Conservation (phyloP, 768 basidiomycete genomes). For the Tulasnella sp. region DNA sequence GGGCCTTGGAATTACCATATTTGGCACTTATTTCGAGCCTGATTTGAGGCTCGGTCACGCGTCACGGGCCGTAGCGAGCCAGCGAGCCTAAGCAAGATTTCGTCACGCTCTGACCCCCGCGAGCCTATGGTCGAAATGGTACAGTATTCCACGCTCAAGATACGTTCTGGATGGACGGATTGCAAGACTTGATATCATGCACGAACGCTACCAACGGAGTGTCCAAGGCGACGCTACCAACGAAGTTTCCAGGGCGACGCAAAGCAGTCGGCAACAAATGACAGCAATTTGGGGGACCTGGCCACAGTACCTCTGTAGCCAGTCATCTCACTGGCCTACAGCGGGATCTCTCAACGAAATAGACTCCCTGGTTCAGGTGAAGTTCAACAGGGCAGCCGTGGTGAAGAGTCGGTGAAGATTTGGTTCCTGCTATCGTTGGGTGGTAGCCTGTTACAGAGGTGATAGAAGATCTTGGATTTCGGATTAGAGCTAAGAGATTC, state of each 20-base stretch:
- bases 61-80: too few relatives aligned
- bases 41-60: too few relatives aligned
- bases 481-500: not conserved
- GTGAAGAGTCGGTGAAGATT: slow-evolving; percentile 50
- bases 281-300: not conserved
- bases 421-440: slow-evolving; percentile 47
- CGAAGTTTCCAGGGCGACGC: slow-evolving; percentile 27
- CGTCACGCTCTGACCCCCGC: too few relatives aligned
- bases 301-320: slow-evolving; percentile 47
- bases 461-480: not conserved
- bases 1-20: too few relatives aligned
- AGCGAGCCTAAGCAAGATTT: too few relatives aligned
- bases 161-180: slow-evolving; percentile 53
- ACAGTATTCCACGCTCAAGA: slow-evolving; percentile 65
- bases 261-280: slow-evolving; percentile 35
- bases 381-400: slow-evolving; percentile 35
- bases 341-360: slow-evolving; percentile 63
- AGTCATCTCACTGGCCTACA: slow-evolving; percentile 66
- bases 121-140: too few relatives aligned
- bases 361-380: slow-evolving; percentile 56
- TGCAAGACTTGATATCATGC: slow-evolving; percentile 36
- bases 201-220: too few relatives aligned
- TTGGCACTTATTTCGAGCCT: too few relatives aligned
- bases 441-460: slow-evolving; percentile 22
- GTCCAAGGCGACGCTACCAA: slow-evolving; percentile 29